Evolutionary conservation across 1,139 yeast genomes (phyloP), one percentile per base, ranked within the genome.

Genomic region (Candida sanyaensis): DNA sequence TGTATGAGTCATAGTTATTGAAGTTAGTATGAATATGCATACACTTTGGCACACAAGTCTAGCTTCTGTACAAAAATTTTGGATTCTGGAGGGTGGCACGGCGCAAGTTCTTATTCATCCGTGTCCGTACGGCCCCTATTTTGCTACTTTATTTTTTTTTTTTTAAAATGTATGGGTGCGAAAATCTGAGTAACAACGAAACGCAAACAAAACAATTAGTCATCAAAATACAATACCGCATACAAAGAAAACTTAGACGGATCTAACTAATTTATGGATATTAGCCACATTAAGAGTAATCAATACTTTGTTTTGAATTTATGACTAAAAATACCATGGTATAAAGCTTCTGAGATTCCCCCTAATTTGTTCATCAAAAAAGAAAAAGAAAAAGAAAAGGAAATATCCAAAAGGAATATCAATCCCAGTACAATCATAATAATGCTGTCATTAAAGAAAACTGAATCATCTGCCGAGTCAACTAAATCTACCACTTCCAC

Each of bases 401-500:
- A 10, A 21, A n/a, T 21, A 21, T 17, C 21, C 21, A 17, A 17
- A 17, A 8, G 9, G 28, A 26, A 26, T 8, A 26, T 8, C 9
- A 26, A 4, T 26, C 28, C 9, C 9, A 26, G 2, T 3, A 3
- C 28, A 26, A 26, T 26, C 28, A 26, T 2, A 6, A 45, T 23
- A 26, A 48, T 47, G 52, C 39, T 51, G n/a, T 34, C 41, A 21
- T 43, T 49, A 33, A 50, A 52, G 34, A 52, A 54, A 43, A 40
- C 29, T 8, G 54, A 52, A 32, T 50, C 55, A 3, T 11, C 46
- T 4, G 44, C 42, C 23, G 52, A 37, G 24, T 54, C 57, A 27
- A 39, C 53, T 5, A 32, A 37, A 29, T 51, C 57, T 11, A 44
- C 50, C 4, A 43, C 49, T 17, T 54, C 57, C 12, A 51, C 55